A percentile compares a stretch with the other conserved stretches of the same genome.
Conservation (phyloP, 2,329 filamentous ascomycete species). For the Talaromyces sp. region DNA sequence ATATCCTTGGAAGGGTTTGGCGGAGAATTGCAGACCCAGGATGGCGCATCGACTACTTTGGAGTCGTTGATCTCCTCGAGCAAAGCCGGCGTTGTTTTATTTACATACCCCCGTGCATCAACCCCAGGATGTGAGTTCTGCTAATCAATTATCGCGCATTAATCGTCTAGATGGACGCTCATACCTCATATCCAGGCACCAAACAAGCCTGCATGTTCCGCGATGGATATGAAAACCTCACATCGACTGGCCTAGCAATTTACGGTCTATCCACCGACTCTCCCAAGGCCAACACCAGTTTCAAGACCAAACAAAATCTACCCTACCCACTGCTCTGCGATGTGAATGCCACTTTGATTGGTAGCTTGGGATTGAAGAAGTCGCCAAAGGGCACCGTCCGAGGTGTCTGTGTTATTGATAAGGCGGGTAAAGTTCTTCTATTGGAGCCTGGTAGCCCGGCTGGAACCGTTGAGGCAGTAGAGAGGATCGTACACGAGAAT, state of each 20-base stretch:
- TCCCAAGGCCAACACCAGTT: conserved; percentile 86
- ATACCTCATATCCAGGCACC: conserved; percentile 60
- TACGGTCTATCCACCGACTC: conserved; percentile 87
- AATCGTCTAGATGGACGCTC: neutral
- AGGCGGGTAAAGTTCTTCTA: conserved; percentile 73
- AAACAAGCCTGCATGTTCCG: conserved; percentile 92
- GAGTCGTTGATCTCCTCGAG: conserved; percentile 78
- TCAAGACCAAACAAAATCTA: conserved; percentile 86
- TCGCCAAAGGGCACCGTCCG: conserved; percentile 72
- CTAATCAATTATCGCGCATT: neutral
- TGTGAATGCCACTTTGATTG: conserved; percentile 67
- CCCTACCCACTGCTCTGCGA: conserved; percentile 89
- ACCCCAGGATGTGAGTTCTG: conserved; percentile 80
- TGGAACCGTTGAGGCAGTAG: conserved; percentile 72
- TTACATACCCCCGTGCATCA: conserved; percentile 92
- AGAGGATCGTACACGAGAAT: conserved; percentile 60
- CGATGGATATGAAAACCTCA: conserved; percentile 73
- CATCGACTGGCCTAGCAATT: conserved; percentile 74
- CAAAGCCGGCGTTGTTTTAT: conserved; percentile 80
- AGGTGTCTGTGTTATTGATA: conserved; percentile 84
- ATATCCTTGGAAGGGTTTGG: conserved; percentile 56
- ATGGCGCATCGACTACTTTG: conserved; percentile 74
- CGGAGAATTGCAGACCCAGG: conserved; percentile 76
- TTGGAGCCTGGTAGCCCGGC: conserved; percentile 71
- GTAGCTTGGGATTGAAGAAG: conserved; percentile 87